Base-by-base conservation (phyloP, 345 rosid genomes). In the Arabis alpina region DNA sequence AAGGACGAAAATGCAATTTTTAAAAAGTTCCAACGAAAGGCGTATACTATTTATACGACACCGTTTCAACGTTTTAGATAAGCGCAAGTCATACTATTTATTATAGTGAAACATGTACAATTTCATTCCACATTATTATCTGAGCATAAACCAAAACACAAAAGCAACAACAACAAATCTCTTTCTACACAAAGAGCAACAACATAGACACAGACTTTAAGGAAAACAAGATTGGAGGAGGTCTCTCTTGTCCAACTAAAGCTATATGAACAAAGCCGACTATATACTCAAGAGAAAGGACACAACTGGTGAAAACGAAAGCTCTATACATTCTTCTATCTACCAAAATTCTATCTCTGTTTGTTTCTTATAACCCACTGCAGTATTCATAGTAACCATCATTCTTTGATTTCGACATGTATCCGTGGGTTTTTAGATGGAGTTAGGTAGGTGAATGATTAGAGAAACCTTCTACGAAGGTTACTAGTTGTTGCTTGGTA, bases 401-500 rank as follows among this genome's bases (percentile, higher is more conserved):
- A 47, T 55, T 55, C 64, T 54, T 45, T 3, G 41, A 72, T 63
- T 40, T 43, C 39, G 54, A 43, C 13, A 39, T 49, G 49, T 55
- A 12, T 64, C 25, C 4, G 48, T 25, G 66, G 65, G 39, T 40
- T 73, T 34, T 27, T 49, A 16, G 67, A 27, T 12, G 9, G 42
- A 32, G 8, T 1, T 2, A 34, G 66, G 75, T 71, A 42, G 61
- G 15, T 64, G 55, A 19, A 57, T 65, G 60, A 68, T 93, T 74
- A 93, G 61, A 82, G 69, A 78, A 93, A 89, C 82, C 91, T 85
- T 76, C 97, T 86, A 84, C 96, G 87, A 72, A 93, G 85, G 76
- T 80, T 91, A 71, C 97, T 81, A n/a, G 94, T 88, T n/a, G 97
- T 87, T 37, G 91, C 82, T 83, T 89, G 97, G 80, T 93, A 93